Conservation (phyloP, 768 basidiomycete species). For the Clavulina sp. region DNA sequence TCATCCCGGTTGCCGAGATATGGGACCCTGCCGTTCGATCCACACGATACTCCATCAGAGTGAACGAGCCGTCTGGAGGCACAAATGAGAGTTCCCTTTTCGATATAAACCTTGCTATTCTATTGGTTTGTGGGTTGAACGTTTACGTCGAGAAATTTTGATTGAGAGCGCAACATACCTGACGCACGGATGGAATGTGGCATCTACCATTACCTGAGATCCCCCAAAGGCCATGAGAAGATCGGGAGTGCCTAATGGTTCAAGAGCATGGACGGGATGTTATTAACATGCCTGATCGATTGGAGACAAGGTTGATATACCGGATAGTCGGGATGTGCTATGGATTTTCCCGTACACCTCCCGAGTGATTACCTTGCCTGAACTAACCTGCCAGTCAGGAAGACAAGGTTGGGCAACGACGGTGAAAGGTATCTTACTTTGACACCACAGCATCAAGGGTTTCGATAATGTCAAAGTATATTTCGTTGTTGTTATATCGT, state of each 20-base stretch:
- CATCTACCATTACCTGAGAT: conserved; percentile 52
- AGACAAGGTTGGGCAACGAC: background rate
- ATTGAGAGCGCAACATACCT: conserved; percentile 32
- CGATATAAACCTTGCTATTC: conserved; percentile 62
- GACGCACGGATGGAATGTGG: conserved; percentile 84
- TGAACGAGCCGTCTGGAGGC: conserved; percentile 83
- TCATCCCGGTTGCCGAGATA: conserved; percentile 16
- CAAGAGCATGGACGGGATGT: too few relatives aligned
- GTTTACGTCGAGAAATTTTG: background rate
- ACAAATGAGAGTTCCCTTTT: conserved; percentile 74
- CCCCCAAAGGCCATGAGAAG: conserved; percentile 61
- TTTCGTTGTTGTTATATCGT: conserved; percentile 74
- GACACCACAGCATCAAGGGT: conserved; percentile 62
- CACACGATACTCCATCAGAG: conserved; percentile 65
- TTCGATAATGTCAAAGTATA: conserved; percentile 83
- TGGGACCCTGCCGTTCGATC: conserved; percentile 18
- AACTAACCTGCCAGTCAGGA: conserved; percentile 4
- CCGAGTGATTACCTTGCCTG: conserved; percentile 12
- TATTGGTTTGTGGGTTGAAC: conserved; percentile 16
- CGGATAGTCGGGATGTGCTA: conserved; percentile 42
- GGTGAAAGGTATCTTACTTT: conserved; percentile 28
- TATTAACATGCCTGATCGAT: background rate
- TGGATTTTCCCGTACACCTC: conserved; percentile 13
- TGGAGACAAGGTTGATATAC: conserved; percentile 21
- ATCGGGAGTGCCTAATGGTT: conserved; percentile 64